phyloP scores from a whole-genome alignment of 2,329 filamentous ascomycete species.

The Penicillium sp. region DNA sequence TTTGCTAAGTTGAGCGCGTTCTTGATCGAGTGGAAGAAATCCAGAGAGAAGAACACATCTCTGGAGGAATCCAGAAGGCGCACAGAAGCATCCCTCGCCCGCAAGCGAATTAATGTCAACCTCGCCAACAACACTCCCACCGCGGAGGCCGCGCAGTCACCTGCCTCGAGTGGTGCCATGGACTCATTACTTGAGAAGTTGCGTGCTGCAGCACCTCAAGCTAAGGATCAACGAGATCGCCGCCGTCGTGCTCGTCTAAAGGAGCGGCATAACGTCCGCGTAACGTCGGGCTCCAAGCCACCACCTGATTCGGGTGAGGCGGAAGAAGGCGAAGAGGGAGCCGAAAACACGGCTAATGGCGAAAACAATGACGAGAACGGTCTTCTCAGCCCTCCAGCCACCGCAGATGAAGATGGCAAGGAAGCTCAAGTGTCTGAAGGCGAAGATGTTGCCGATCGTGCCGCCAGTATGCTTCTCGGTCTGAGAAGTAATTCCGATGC shows the following conservation, averaged over 20 bases:
- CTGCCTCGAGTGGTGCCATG: conserved; percentile 84
- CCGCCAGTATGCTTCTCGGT: conserved; percentile 78
- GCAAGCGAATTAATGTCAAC: conserved; percentile 68
- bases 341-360: conserved; percentile 32
- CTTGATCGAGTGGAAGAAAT: conserved; percentile 93
- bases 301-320: conserved; percentile 64
- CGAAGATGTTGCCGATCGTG: conserved; percentile 80
- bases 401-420: conserved; percentile 37
- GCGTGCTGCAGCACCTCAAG: conserved; percentile 85
- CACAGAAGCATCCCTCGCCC: conserved; percentile 89
- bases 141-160: conserved; percentile 58
- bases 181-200: conserved; percentile 93
- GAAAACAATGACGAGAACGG: conserved; percentile 43
- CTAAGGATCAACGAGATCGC: conserved; percentile 83
- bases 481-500: conserved; percentile 66
- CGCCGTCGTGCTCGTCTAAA: conserved; percentile 83
- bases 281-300: conserved; percentile 87
- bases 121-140: conserved; percentile 59
- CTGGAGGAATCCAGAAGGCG: conserved; percentile 79
- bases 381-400: conserved; percentile 53
- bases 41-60: conserved; percentile 82
- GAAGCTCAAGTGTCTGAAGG: conserved; percentile 49
- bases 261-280: conserved; percentile 83
- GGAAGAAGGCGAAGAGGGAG: conserved; percentile 61
- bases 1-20: conserved; percentile 91